phyloP scores from a whole-genome alignment of 2,329 filamentous ascomycete genomes.

The Cytospora piceae region DNA sequence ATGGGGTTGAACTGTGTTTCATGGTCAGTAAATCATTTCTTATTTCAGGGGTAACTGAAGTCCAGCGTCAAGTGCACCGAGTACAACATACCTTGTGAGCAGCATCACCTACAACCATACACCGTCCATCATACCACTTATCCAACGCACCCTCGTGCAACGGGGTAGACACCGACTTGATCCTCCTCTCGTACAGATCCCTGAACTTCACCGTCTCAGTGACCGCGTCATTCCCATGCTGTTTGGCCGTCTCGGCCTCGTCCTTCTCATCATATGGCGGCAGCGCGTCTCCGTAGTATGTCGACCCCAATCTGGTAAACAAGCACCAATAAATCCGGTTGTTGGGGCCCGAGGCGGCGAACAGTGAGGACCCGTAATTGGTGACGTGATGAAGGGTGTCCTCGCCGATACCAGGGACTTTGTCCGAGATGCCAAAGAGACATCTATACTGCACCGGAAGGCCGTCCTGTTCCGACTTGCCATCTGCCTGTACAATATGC shows the following conservation, averaged over 20 bases:
- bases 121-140: constrained; percentile 41
- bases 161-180: constrained; percentile 38
- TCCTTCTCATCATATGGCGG: constrained; percentile 31
- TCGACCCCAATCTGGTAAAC: constrained; percentile 24
- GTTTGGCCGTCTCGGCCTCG: constrained; percentile 9
- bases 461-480: constrained; percentile 2
- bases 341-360: constrained; percentile 24
- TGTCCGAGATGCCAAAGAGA: constrained; percentile 33
- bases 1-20: constrained; percentile 17
- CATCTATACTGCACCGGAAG: constrained; percentile 26
- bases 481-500: constrained; percentile 32
- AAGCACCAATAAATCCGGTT: constrained; percentile 33
- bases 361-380: constrained; percentile 22
- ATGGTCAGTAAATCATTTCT: too few species aligned
- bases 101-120: constrained; percentile 40
- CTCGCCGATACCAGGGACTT: constrained; percentile 17
- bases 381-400: constrained; percentile 15
- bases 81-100: constrained; percentile 39
- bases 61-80: neutral
- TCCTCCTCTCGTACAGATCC: constrained; percentile 24
- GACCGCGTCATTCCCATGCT: constrained; percentile 22
- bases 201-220: constrained; percentile 29
- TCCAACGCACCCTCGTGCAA: constrained; percentile 41
- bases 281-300: constrained; percentile 26
- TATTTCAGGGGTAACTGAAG: neutral